Base-by-base conservation (phyloP, 768 basidiomycete species). In the Phanerodontia chrysosporium region DNA sequence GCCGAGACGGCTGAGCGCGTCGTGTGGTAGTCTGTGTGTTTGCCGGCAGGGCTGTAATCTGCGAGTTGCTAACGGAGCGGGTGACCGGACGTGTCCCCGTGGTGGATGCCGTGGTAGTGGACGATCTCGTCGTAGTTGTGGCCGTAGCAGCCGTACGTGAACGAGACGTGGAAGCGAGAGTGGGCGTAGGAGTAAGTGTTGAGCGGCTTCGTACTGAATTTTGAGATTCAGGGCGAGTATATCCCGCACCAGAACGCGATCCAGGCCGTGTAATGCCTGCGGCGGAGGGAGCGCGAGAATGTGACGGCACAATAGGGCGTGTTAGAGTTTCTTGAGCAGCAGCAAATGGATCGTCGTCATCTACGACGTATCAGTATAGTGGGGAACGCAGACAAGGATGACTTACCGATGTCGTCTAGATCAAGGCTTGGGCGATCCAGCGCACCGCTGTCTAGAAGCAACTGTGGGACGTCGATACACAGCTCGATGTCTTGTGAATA, bases 401-500 rank as follows among this genome's bases (percentile, higher is more conserved):
- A 10, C 49, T 51, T 35, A 63, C 62, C 52, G 7, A 18, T 7
- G 39, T 42, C 39, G 18, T 18, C 9, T 18, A 59, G 48, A 5
- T 63, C 62, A 8, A 54, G 44, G 10, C 56, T 21, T 6, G 25
- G 1, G 1, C 55, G 42, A 1, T 39, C 22, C 25, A 63, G 57
- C 16, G 53, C 62, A 7, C 67, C 68, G 35, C 60, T 56, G 1
- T 32, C 56, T 0, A 27, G 22, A 25, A 64, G 53, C 1, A 67
- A 44, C 21, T 55, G 56, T 2, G 53, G 49, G 0, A 59, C 35
- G 44, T 66, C 63, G 32, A 67, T 48, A 21, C 65, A 60, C 45
- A 22, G 5, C 10, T 64, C 65, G 22, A 66, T 61, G 29, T 63
- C 62, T 6, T 28, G 22, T 0, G 64, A 60, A 54, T 69, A 72